Evolutionary conservation across 805 yeast genomes (phyloP).

Genomic region (Metahyphopichia silvanorum): DNA sequence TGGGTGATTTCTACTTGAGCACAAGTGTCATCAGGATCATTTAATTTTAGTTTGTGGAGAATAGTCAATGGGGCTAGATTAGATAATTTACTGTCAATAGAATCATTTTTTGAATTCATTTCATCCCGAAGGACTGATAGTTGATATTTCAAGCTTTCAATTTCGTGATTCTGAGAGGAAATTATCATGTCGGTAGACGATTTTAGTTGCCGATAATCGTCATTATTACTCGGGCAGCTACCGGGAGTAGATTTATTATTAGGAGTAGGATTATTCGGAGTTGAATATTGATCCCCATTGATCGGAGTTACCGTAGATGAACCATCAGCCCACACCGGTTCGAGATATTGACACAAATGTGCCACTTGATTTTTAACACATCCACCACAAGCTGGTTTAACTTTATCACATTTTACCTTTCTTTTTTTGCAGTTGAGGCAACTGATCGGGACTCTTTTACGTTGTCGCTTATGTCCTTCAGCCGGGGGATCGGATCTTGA

Average conservation of each 20-base stretch:
- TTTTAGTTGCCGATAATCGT: conserved; percentile 14
- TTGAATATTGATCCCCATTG: too few relatives aligned
- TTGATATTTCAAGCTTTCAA: conserved; percentile 29
- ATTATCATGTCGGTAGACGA: conserved; percentile 18
- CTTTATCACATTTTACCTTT: conserved; percentile 43
- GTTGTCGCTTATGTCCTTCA: conserved; percentile 17
- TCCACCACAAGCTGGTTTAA: conserved; percentile 38
- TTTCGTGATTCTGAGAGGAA: conserved; percentile 23
- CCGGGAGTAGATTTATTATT: conserved; percentile 1
- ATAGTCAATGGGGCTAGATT: conserved; percentile 1
- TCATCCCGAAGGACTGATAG: conserved; percentile 12
- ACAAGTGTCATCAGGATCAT: background rate
- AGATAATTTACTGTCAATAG: conserved; percentile 2
- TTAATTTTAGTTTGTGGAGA: conserved; percentile 1
- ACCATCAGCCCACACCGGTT: conserved; percentile 37
- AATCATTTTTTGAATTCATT: too few relatives aligned
- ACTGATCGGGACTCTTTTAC: conserved; percentile 38
- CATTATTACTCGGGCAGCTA: conserved; percentile 3
- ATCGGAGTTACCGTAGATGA: background rate
- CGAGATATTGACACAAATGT: conserved; percentile 37
- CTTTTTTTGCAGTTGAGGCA: conserved; percentile 39
- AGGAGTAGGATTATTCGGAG: too few relatives aligned
- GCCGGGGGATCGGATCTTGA: too few relatives aligned
- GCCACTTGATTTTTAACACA: conserved; percentile 39
- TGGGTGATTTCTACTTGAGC: background rate